A percentile compares a stretch with the other conserved stretches of the same genome.
These are phyloP conservation scores for Coemansia sp. DNA, from an alignment of 192 early-diverging fungal genomes.

Conservation along the genomic window DNA sequence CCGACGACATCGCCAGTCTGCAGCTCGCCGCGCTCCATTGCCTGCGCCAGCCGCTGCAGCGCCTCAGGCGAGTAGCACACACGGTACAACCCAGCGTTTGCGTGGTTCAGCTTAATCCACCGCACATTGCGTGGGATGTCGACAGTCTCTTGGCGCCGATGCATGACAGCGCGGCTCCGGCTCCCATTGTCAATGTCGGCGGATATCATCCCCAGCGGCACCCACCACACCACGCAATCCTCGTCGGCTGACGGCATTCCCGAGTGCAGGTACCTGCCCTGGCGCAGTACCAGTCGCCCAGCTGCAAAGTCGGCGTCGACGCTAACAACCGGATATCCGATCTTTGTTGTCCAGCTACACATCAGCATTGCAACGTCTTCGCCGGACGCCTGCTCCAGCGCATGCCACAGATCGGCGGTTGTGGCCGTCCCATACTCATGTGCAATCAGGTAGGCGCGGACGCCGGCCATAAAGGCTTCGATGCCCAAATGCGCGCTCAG, in stretches of 20 bases:
- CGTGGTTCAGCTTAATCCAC: slow-evolving; percentile 86
- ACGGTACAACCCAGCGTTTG: slow-evolving; percentile 82
- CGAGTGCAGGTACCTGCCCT: slow-evolving; percentile 69
- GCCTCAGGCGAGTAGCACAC: slow-evolving; percentile 70
- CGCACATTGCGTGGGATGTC: slow-evolving; percentile 33
- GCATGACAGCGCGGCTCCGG: slow-evolving; percentile 25
- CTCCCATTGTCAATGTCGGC: background rate
- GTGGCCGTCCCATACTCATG: slow-evolving; percentile 73
- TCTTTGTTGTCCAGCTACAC: slow-evolving; percentile 69
- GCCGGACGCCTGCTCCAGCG: slow-evolving; percentile 65
- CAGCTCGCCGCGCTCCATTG: slow-evolving; percentile 60
- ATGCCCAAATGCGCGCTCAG: slow-evolving; percentile 64
- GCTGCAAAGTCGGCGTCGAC: slow-evolving; percentile 60
- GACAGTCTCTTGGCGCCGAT: slow-evolving; percentile 41
- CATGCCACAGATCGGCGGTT: slow-evolving; percentile 78
- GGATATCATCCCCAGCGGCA: slow-evolving; percentile 57
- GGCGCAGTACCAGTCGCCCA: slow-evolving; percentile 56
- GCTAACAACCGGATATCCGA: slow-evolving; percentile 70
- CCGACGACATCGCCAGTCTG: slow-evolving; percentile 78
- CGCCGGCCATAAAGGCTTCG: slow-evolving; percentile 55
- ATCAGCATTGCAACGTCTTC: slow-evolving; percentile 70
- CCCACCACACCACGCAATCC: slow-evolving; percentile 65
- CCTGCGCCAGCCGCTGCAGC: slow-evolving; percentile 58
- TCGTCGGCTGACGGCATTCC: slow-evolving; percentile 64
- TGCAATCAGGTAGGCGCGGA: slow-evolving; percentile 65